Evolutionary conservation across 208 protist species (phyloP).

Genomic region (Trypanosoma brucei): DNA sequence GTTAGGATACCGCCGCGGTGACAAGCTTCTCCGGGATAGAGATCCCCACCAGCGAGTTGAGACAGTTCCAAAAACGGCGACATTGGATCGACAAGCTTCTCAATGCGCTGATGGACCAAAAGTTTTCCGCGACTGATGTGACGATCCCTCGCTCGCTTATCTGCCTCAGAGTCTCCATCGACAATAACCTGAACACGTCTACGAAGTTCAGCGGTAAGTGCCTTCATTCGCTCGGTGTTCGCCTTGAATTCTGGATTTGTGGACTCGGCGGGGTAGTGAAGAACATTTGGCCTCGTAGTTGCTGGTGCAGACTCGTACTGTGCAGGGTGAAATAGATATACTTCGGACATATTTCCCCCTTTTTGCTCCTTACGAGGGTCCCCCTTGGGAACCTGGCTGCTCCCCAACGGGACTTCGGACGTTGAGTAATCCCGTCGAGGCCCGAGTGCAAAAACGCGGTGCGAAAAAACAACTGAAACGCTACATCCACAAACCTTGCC

Average conservation of each 20-base stretch:
- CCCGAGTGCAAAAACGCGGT: too few species aligned
- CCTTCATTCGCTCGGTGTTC: slow-evolving; percentile 50
- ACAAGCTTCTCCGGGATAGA: slow-evolving; percentile 87
- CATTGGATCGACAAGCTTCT: slow-evolving; percentile 84
- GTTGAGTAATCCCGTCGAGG: too few species aligned
- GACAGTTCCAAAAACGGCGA: slow-evolving; percentile 95
- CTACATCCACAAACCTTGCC: too few species aligned
- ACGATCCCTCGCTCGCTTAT: slow-evolving; percentile 22
- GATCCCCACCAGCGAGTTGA: slow-evolving; percentile 90
- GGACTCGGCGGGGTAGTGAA: slow-evolving; percentile 41
- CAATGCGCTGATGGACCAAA: slow-evolving; percentile 88
- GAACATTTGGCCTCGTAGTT: slow-evolving; percentile 25
- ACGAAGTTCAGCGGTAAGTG: slow-evolving; percentile 34
- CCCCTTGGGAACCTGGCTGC: too few species aligned
- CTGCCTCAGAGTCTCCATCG: slow-evolving; percentile 23
- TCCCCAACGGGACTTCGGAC: too few species aligned
- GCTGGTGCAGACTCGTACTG: slow-evolving; percentile 40
- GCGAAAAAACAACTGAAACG: too few species aligned
- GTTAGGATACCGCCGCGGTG: slow-evolving; percentile 93
- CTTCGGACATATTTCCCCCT: slow-evolving; percentile 6
- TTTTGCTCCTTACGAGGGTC: not conserved
- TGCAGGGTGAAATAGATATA: slow-evolving; percentile 39
- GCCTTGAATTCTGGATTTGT: slow-evolving; percentile 35
- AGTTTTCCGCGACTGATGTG: slow-evolving; percentile 82
- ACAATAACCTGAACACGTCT: slow-evolving; percentile 31